Percentiles rank a stretch among this genome's conserved stretches.
Conservation (phyloP, 106 monocot genomes). For the Dendrobium huoshanense region DNA sequence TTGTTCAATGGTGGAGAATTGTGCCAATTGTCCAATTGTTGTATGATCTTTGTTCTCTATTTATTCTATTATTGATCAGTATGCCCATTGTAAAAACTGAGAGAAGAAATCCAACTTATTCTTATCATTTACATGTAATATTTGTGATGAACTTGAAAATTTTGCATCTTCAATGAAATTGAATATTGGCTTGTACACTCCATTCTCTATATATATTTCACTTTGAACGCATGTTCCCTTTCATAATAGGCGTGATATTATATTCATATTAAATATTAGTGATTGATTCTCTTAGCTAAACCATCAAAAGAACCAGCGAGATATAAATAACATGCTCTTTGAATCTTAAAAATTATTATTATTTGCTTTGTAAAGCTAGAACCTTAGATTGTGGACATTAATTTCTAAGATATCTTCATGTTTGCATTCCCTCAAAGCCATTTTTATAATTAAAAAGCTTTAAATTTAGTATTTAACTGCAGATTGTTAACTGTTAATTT, state of each 20-base stretch:
- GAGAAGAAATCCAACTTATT: not conserved
- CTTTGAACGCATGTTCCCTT: no score
- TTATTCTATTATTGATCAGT: not conserved
- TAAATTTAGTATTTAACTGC: no score
- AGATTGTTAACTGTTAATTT: no score
- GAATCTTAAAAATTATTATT: no score
- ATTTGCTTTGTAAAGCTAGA: no score
- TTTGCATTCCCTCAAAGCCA: not conserved
- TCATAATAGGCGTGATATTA: no score
- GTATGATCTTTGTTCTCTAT: not conserved
- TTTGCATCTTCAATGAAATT: not conserved
- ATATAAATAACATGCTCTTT: no score
- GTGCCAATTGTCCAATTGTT: not conserved
- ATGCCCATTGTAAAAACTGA: not conserved
- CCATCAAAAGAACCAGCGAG: no score
- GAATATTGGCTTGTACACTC: not conserved
- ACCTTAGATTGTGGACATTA: not conserved
- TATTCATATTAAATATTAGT: no score
- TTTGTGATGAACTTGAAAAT: not conserved
- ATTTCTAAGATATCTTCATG: not conserved
- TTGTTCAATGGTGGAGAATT: not conserved
- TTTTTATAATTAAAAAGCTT: not conserved
- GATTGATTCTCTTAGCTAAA: no score
- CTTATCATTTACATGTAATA: not conserved
- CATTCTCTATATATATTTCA: not conserved